Conservation (phyloP, 2,329 filamentous ascomycete genomes). For the Ceratocystis cubensis region DNA sequence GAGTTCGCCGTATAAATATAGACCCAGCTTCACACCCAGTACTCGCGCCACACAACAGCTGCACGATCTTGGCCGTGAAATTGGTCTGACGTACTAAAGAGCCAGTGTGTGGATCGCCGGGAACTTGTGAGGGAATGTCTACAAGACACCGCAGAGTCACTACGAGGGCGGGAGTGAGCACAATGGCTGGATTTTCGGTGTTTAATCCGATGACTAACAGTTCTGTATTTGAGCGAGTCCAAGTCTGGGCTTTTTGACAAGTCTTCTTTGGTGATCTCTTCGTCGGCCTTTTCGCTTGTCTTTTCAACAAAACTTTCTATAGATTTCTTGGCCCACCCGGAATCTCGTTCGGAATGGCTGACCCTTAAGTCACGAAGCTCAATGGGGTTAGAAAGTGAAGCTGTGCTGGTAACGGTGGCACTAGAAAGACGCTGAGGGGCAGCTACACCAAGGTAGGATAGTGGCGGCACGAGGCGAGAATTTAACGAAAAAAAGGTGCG, state of each 20-base stretch:
- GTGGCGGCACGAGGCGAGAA: neutral
- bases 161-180: neutral
- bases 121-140: neutral
- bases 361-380: slow-evolving; percentile 2
- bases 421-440: neutral
- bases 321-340: neutral
- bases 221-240: neutral
- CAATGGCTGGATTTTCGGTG: neutral
- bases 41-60: slow-evolving; percentile 15
- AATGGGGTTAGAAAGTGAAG: slow-evolving; percentile 8
- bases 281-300: neutral
- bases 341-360: neutral
- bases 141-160: neutral
- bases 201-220: neutral
- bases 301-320: neutral
- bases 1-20: neutral
- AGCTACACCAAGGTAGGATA: neutral
- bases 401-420: neutral
- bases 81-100: neutral
- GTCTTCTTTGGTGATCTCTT: neutral
- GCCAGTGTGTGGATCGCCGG: neutral
- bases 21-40: slow-evolving; percentile 11
- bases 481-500: neutral
- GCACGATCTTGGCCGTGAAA: neutral
- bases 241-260: neutral